Evolutionary conservation across 768 basidiomycete species (phyloP).

Genomic region (Leucosporidium scottii): DNA sequence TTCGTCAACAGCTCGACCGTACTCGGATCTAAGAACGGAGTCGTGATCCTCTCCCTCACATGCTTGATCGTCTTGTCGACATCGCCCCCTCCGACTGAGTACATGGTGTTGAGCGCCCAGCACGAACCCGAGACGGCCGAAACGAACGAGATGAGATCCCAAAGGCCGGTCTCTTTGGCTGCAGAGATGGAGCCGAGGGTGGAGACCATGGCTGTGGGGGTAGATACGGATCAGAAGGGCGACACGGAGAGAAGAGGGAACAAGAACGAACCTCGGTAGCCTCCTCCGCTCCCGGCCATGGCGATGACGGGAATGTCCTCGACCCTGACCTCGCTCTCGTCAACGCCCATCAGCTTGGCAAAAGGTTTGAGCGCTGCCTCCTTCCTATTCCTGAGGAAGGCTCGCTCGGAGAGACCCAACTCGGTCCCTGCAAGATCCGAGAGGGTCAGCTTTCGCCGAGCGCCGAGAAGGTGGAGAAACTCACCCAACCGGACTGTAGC

Average conservation of each 20-base stretch:
- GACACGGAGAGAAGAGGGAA: neutral
- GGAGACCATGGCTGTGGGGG: constrained; percentile 38
- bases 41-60: constrained; percentile 35
- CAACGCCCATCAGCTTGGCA: constrained; percentile 38
- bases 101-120: constrained; percentile 39
- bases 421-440: constrained; percentile 32
- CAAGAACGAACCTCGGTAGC: constrained; percentile 9
- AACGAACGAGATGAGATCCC: constrained; percentile 39
- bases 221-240: neutral
- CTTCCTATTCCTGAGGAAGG: constrained; percentile 37
- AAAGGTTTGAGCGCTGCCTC: constrained; percentile 35
- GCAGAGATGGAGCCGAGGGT: constrained; percentile 37
- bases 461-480: no score
- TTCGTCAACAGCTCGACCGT: constrained; percentile 38
- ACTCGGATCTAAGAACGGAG: constrained; percentile 38
- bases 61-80: constrained; percentile 32
- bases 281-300: constrained; percentile 40
- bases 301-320: constrained; percentile 41
- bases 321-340: constrained; percentile 36
- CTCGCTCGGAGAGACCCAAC: constrained; percentile 37
- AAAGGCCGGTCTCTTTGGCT: constrained; percentile 35
- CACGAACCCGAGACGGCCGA: constrained; percentile 37
- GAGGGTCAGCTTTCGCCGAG: no score
- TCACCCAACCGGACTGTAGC: constrained; percentile 36
- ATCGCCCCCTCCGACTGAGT: constrained; percentile 35